A percentile compares a stretch with the other conserved stretches of the same genome.
These are phyloP conservation scores for Chrysoporthe deuterocubensis DNA, from an alignment of 2,329 filamentous ascomycete species.

Conservation along the genomic window DNA sequence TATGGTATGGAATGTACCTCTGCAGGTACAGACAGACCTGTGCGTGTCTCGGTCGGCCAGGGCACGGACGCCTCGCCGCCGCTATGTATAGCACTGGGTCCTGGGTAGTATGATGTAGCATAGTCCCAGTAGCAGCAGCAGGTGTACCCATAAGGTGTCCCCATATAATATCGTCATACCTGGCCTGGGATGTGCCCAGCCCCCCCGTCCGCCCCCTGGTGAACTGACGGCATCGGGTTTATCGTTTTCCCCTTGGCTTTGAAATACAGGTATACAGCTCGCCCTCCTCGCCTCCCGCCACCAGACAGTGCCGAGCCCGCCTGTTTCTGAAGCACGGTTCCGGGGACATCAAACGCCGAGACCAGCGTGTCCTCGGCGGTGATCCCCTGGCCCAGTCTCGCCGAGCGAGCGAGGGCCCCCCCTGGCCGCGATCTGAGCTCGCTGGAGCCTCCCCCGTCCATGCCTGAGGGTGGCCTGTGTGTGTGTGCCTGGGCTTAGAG, in stretches of 20 bases:
- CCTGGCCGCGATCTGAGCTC: not conserved
- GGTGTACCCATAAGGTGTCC: too few species aligned
- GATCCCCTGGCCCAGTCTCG: too few species aligned
- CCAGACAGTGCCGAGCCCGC: conserved; percentile 11
- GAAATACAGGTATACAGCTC: not conserved
- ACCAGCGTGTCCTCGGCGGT: too few species aligned
- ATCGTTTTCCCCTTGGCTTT: not conserved
- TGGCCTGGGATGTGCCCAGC: not conserved
- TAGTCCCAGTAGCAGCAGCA: too few species aligned
- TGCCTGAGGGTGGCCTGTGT: not conserved
- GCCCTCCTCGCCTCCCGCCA: not conserved
- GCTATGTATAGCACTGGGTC: not conserved
- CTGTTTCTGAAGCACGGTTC: conserved; percentile 22
- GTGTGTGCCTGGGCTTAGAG: too few species aligned
- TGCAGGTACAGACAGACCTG: not conserved
- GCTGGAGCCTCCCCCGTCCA: not conserved
- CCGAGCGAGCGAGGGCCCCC: too few species aligned
- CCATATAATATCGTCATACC: not conserved
- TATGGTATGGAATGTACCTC: too few species aligned
- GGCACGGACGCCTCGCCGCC: not conserved
- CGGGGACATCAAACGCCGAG: conserved; percentile 22
- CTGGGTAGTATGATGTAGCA: too few species aligned
- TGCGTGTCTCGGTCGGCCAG: not conserved
- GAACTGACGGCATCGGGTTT: not conserved
- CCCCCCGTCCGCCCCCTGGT: not conserved